These are phyloP conservation scores for Letharia columbiana DNA, from an alignment of 495 filamentous ascomycete species.

Conservation along the genomic window DNA sequence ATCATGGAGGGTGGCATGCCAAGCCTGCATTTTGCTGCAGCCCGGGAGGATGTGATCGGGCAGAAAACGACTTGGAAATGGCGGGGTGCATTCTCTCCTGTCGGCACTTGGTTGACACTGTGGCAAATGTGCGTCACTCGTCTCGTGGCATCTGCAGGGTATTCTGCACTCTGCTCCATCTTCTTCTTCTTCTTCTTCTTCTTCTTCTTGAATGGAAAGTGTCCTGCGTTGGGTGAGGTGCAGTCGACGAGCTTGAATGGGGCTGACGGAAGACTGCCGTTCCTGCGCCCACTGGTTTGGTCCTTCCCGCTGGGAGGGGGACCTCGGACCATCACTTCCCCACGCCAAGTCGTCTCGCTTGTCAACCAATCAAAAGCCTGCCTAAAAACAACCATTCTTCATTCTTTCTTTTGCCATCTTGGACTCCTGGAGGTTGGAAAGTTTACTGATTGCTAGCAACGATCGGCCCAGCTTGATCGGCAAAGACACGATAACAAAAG, in stretches of 20 bases:
- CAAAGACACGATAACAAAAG: too few species aligned
- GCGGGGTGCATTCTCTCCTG: background rate
- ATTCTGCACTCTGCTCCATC: too few species aligned
- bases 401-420: background rate
- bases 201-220: too few species aligned
- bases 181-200: too few species aligned
- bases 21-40: background rate
- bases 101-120: background rate
- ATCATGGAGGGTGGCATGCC: too few species aligned
- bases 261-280: background rate
- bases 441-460: background rate
- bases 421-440: background rate
- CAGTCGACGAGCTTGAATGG: background rate
- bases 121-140: background rate
- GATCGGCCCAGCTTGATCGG: background rate
- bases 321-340: background rate
- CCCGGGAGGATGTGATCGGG: background rate
- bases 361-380: constrained; percentile 12
- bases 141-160: background rate
- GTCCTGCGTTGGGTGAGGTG: background rate
- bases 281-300: background rate
- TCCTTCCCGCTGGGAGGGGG: background rate
- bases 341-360: constrained; percentile 7
- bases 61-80: background rate
- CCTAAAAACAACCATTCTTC: background rate